Evolutionary conservation across 352 stramenopile genomes (phyloP).

Genomic region (Pythium inflatum): DNA sequence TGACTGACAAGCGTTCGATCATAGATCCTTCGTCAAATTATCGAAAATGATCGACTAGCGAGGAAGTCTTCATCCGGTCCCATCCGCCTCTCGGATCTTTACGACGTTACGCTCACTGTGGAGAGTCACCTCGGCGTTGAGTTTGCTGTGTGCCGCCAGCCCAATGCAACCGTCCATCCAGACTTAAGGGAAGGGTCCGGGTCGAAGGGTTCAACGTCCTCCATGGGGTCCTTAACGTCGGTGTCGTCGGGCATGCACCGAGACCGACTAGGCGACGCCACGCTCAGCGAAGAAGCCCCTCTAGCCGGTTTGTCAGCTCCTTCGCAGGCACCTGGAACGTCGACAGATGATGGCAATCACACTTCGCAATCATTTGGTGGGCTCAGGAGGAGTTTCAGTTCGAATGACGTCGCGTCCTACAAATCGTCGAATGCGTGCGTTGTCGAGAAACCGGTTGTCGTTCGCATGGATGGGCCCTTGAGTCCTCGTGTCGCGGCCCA

Average conservation of each 20-base stretch:
- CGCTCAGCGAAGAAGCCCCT: conserved; percentile 31
- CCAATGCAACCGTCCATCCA: conserved; percentile 32
- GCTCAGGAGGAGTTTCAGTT: conserved; percentile 58
- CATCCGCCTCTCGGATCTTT: conserved; percentile 41
- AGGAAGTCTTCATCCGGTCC: conserved; percentile 23
- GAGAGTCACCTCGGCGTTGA: conserved; percentile 52
- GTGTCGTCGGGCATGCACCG: conserved; percentile 18
- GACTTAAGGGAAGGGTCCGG: not conserved
- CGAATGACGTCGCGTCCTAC: conserved; percentile 55
- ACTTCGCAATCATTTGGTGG: not conserved
- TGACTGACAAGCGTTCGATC: not conserved
- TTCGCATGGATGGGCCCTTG: conserved; percentile 12
- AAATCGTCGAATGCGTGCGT: conserved; percentile 42
- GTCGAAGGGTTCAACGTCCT: not conserved
- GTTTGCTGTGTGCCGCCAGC: conserved; percentile 62
- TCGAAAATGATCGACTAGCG: conserved; percentile 62
- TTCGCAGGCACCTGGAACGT: not conserved
- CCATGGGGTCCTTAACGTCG: conserved; percentile 13
- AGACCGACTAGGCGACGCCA: conserved; percentile 1
- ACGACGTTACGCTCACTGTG: conserved; percentile 63
- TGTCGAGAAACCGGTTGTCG: conserved; percentile 60
- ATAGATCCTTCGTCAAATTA: conserved; percentile 63
- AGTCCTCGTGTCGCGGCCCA: conserved; percentile 20
- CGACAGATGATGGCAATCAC: not conserved
- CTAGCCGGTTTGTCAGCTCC: not conserved